Percentiles rank a stretch among this genome's conserved stretches.
Conservation (phyloP, 257 asterid species). For the Nicotiana sylvestris region DNA sequence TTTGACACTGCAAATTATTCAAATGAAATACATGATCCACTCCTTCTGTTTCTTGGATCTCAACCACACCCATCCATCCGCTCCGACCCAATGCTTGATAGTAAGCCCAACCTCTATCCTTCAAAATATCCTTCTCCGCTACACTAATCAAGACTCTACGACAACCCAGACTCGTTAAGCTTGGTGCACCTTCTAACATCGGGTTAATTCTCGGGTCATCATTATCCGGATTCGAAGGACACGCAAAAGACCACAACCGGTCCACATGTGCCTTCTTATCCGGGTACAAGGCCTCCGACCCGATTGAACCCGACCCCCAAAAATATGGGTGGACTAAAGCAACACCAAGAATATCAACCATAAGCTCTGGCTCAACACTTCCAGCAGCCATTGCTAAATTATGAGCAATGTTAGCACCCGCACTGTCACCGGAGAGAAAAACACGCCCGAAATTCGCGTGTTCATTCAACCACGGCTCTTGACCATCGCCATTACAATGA, state of each 20-base stretch:
- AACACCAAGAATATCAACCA: constrained; percentile 24
- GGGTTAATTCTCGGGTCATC: constrained; percentile 29
- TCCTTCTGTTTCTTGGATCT: constrained; percentile 36
- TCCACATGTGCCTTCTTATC: background rate
- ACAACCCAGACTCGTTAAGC: constrained; percentile 14
- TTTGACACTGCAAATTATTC: constrained; percentile 14
- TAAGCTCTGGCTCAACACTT: background rate
- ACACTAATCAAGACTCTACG: constrained; percentile 19
- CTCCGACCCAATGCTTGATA: constrained; percentile 27
- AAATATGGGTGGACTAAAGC: constrained; percentile 35
- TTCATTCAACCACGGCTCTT: constrained; percentile 33
- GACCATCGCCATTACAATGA: constrained; percentile 5
- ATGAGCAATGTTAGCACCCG: constrained; percentile 42
- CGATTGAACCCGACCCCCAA: constrained; percentile 19
- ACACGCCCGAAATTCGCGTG: constrained; percentile 30
- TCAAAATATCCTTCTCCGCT: constrained; percentile 31
- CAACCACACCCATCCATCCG: constrained; percentile 38
- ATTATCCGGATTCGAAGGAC: constrained; percentile 2
- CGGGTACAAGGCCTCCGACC: constrained; percentile 11
- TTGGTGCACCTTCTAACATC: constrained; percentile 11
- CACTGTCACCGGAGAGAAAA: constrained; percentile 39
- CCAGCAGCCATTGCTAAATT: constrained; percentile 32
- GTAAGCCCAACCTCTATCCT: constrained; percentile 35
- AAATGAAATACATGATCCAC: constrained; percentile 37
- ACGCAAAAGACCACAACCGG: background rate